Conservation (phyloP, 2,329 filamentous ascomycete genomes). For the Aspergillus thermomutatus region DNA sequence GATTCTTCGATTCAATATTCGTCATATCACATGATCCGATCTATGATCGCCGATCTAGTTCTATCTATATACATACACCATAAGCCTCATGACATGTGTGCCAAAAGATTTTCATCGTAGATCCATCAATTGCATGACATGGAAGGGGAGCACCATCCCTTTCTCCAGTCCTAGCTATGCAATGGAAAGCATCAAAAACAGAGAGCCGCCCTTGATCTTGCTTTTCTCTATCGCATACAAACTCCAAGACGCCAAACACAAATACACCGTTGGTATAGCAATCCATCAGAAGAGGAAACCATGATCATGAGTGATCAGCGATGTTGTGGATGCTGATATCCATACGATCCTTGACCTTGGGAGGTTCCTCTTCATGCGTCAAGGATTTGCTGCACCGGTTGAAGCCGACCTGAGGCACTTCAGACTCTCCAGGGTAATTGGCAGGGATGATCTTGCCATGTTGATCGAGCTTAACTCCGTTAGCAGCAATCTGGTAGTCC, state of each 20-base stretch:
- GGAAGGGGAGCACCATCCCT: slow-evolving; percentile 7
- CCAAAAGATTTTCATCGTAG: slow-evolving; percentile 3
- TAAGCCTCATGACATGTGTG: neutral
- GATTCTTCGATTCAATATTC: neutral
- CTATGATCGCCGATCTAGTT: neutral
- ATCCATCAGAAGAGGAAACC: slow-evolving; percentile 9
- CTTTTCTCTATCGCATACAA: slow-evolving; percentile 17
- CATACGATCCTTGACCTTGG: slow-evolving; percentile 49
- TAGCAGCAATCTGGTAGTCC: slow-evolving; percentile 61
- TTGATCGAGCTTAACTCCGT: slow-evolving; percentile 57
- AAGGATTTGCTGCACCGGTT: slow-evolving; percentile 17
- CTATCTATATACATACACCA: neutral
- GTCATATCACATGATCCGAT: neutral
- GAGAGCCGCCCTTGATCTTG: slow-evolving; percentile 10
- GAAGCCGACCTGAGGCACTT: slow-evolving; percentile 22
- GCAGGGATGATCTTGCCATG: slow-evolving; percentile 57
- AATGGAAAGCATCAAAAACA: slow-evolving; percentile 15
- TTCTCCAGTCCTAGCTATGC: slow-evolving; percentile 7
- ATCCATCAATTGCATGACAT: slow-evolving; percentile 3
- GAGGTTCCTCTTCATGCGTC: slow-evolving; percentile 31
- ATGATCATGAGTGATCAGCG: slow-evolving; percentile 42
- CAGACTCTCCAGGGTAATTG: slow-evolving; percentile 16
- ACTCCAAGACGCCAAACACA: slow-evolving; percentile 20
- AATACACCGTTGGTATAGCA: slow-evolving; percentile 8
- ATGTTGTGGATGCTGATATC: slow-evolving; percentile 62